Conservation (phyloP, 306 rosid species). For the Prunus kanzakura region DNA sequence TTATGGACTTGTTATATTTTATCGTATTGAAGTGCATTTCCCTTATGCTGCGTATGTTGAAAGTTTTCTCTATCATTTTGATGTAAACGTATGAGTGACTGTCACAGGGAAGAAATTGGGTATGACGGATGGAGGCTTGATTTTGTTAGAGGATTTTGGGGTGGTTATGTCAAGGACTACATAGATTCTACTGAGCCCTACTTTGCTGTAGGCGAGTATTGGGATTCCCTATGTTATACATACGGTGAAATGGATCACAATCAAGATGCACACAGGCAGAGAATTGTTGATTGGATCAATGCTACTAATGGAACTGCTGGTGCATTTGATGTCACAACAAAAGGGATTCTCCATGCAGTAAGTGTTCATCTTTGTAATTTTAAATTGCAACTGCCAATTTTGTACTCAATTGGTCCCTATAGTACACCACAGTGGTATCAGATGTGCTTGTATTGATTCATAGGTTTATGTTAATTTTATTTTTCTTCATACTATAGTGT, state of each 20-base stretch:
- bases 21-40: conserved; percentile 1
- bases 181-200: conserved; percentile 72
- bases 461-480: background rate
- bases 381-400: background rate
- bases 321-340: conserved; percentile 97
- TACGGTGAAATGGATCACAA: conserved; percentile 87
- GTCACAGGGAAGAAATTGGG: conserved; percentile 82
- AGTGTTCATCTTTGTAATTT: conserved; percentile 30
- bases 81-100: conserved; percentile 5
- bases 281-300: conserved; percentile 94
- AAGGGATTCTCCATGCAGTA: conserved; percentile 96
- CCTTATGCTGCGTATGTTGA: conserved; percentile 5
- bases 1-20: background rate
- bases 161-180: conserved; percentile 96
- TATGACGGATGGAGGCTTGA: conserved; percentile 99
- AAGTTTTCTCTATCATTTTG: background rate
- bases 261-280: conserved; percentile 98
- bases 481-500: background rate
- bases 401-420: background rate
- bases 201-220: conserved; percentile 88
- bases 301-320: conserved; percentile 79
- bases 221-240: conserved; percentile 97
- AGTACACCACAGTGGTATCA: background rate
- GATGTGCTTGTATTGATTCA: background rate
- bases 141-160: conserved; percentile 98